Evolutionary conservation across 768 basidiomycete genomes (phyloP), one percentile per base, ranked within the genome.

Genomic region (Boletellus sp.): DNA sequence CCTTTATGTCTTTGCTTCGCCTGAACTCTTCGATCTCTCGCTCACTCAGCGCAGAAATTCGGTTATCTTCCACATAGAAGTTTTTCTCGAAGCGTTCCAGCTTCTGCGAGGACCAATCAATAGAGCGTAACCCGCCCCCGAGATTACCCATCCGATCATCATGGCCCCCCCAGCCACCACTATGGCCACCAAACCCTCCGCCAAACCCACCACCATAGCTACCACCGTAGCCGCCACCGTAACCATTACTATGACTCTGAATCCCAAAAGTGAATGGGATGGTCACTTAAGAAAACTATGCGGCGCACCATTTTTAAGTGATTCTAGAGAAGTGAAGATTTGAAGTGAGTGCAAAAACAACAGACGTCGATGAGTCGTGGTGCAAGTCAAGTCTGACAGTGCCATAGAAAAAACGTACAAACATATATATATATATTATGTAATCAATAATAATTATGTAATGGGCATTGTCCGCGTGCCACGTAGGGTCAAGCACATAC

Each of bases 31-130:
- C 87, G 48, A 97, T 78, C 62, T 99, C 95, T 42, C 83, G 76
- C 15, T 97, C 93, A 46, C 77, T 81, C 54, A 86, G 85, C 28
- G 78, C 73, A 17, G 83, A 70, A 38, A 98, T 90, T 24, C 84
- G 80, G 63, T 88, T 85, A 69, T 97, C 91, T 69, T 99, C 94
- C 40, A 85, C 75, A 60, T 95, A 95, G 58, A 95, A 99, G 76
- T 98, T 97, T 76, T 98, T 99, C 72, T 98, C 95, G 57, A 99
- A 98, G 59, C 80, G 85, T 61, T 84, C 78, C 49, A 96, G 73
- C 52, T 83, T 83, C 40, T 82, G 75, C 36, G 70, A 70, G 46
- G 74, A 67, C 96, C 96, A 99, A 72, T 98, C 91, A 48, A 96
- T 84, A 45, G 77, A 76, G 53, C 84, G 83, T 46, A 98, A 78